Evolutionary conservation across 805 yeast genomes (phyloP).

Genomic region (Nakazawaea wickerhamii): DNA sequence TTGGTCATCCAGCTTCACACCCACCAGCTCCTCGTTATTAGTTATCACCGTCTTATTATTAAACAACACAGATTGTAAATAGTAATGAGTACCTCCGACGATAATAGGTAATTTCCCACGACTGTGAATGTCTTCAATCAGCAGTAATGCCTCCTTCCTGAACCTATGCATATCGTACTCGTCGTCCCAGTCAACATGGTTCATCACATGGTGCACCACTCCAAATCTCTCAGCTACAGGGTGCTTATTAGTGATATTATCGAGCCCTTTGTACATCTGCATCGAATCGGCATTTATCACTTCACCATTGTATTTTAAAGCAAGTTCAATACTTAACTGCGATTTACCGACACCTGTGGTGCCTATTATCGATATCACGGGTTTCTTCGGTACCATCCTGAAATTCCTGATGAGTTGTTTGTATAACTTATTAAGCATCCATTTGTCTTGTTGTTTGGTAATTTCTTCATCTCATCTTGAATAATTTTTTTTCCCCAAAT

Average conservation of each 20-base stretch:
- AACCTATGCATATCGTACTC: conserved; percentile 81
- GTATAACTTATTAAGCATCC: neutral
- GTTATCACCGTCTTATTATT: conserved; percentile 57
- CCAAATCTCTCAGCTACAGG: conserved; percentile 74
- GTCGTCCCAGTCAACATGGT: conserved; percentile 75
- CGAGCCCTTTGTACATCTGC: conserved; percentile 80
- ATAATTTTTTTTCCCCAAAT: neutral
- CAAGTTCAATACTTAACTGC: conserved; percentile 75
- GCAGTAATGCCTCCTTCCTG: conserved; percentile 58
- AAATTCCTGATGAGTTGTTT: neutral
- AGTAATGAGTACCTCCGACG: conserved; percentile 96
- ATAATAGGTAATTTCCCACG: conserved; percentile 77
- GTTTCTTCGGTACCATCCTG: neutral
- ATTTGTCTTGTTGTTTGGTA: too few relatives aligned
- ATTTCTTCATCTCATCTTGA: neutral
- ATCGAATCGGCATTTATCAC: conserved; percentile 94
- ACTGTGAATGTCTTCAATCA: conserved; percentile 58
- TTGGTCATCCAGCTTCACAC: conserved; percentile 1
- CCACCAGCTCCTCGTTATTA: conserved; percentile 13
- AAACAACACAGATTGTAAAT: conserved; percentile 72
- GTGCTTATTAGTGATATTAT: conserved; percentile 86
- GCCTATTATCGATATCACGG: conserved; percentile 42
- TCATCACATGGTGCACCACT: conserved; percentile 79
- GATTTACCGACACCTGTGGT: conserved; percentile 98
- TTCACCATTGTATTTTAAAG: conserved; percentile 75